phyloP scores from a whole-genome alignment of 2,329 filamentous ascomycete species.

The Pezicula neosporulosa region DNA sequence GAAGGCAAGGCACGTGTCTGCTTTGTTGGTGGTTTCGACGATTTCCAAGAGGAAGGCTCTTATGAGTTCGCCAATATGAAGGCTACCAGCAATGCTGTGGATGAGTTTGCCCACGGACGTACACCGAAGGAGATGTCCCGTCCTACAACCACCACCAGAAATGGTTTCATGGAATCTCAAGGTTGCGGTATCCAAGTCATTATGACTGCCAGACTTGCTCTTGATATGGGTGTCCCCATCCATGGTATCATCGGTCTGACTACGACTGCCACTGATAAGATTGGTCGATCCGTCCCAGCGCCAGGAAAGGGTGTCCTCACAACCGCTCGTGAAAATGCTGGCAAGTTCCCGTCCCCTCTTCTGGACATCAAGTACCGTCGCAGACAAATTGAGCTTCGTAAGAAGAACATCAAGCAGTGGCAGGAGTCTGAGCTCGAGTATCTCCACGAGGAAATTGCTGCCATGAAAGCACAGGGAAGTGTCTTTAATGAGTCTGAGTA shows the following conservation, averaged over 20 bases:
- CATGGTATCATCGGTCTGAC: constrained; percentile 92
- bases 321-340: constrained; percentile 83
- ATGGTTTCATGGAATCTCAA: constrained; percentile 99
- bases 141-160: constrained; percentile 92
- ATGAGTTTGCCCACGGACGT: constrained; percentile 92
- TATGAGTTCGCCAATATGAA: constrained; percentile 99
- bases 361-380: constrained; percentile 97
- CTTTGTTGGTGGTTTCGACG: constrained; percentile 97
- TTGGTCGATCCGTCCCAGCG: constrained; percentile 93
- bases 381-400: constrained; percentile 89
- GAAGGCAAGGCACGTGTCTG: constrained; percentile 97
- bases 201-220: constrained; percentile 92
- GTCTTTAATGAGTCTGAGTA: constrained; percentile 82
- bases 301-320: constrained; percentile 96
- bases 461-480: constrained; percentile 79
- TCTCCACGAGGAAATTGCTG: constrained; percentile 85
- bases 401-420: constrained; percentile 93
- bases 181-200: constrained; percentile 97
- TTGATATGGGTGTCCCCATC: constrained; percentile 98
- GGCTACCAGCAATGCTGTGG: constrained; percentile 95
- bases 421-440: constrained; percentile 93
- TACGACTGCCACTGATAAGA: constrained; percentile 97
- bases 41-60: constrained; percentile 98
- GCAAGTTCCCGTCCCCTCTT: constrained; percentile 92
- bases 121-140: constrained; percentile 98